phyloP scores from a whole-genome alignment of 495 filamentous ascomycete species.

The Aspergillus wentii region DNA sequence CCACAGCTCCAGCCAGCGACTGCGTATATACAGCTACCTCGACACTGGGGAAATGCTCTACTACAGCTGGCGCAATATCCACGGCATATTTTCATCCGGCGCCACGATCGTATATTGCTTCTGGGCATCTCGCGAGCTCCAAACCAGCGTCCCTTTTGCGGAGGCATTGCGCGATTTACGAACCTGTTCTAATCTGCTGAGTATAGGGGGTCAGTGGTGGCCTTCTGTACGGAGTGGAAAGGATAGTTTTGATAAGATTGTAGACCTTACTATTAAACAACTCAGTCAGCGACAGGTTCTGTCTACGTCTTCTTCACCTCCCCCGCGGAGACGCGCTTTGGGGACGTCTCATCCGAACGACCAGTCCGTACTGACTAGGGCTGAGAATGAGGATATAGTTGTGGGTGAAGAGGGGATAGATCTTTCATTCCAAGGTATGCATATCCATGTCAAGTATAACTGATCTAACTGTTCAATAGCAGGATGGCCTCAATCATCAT shows the following conservation, averaged over 20 bases:
- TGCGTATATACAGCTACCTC: slow-evolving; percentile 17
- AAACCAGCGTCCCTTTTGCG: slow-evolving; percentile 11
- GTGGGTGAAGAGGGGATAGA: no score
- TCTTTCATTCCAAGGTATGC: no score
- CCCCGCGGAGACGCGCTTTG: no score
- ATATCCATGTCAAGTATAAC: no score
- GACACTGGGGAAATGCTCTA: slow-evolving; percentile 11
- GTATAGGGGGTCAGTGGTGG: slow-evolving; percentile 24
- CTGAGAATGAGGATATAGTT: no score
- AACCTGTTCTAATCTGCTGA: slow-evolving; percentile 22
- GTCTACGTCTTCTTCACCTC: no score
- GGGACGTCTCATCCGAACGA: no score
- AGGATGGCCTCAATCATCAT: no score
- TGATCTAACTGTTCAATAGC: no score
- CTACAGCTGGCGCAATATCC: slow-evolving; percentile 22
- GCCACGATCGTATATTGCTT: slow-evolving; percentile 21
- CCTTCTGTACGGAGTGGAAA: slow-evolving; percentile 20
- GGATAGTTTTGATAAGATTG: slow-evolving; percentile 19
- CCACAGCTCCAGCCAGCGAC: slow-evolving; percentile 11
- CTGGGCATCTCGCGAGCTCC: slow-evolving; percentile 16
- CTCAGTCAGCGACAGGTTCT: no score
- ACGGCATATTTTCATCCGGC: slow-evolving; percentile 20
- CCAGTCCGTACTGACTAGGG: no score
- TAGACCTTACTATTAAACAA: slow-evolving; percentile 18
- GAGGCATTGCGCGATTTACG: slow-evolving; percentile 19